Evolutionary conservation across 768 basidiomycete genomes (phyloP).

Genomic region (Russula emetica): DNA sequence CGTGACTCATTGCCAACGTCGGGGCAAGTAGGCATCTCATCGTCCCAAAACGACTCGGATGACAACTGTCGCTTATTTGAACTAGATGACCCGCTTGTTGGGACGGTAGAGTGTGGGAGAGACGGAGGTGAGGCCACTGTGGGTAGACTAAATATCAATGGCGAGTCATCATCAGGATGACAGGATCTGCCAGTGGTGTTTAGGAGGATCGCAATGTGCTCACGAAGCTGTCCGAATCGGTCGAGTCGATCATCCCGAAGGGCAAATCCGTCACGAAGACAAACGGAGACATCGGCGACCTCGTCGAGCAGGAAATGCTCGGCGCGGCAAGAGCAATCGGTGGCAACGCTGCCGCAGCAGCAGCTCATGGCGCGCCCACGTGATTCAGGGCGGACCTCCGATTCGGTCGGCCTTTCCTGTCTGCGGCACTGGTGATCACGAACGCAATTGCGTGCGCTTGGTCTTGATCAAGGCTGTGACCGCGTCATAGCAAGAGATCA

Average conservation of each 20-base stretch:
- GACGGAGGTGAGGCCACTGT: conserved; percentile 5
- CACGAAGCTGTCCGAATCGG: conserved; percentile 77
- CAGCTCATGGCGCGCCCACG: conserved; percentile 88
- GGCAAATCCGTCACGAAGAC: conserved; percentile 69
- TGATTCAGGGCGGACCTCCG: conserved; percentile 73
- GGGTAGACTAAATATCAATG: conserved; percentile 50
- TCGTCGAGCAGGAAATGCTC: conserved; percentile 96
- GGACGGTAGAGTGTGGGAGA: too few species aligned
- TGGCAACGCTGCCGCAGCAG: conserved; percentile 85
- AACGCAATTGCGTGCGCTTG: conserved; percentile 87
- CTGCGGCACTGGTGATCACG: conserved; percentile 92
- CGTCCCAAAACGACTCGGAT: conserved; percentile 56
- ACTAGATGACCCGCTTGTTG: background rate
- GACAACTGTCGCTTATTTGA: conserved; percentile 6
- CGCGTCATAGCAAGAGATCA: too few species aligned
- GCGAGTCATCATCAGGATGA: conserved; percentile 50
- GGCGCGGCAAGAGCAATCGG: conserved; percentile 90
- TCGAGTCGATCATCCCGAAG: conserved; percentile 87
- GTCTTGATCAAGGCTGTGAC: conserved; percentile 96
- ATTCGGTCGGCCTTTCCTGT: conserved; percentile 34
- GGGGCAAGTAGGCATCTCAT: conserved; percentile 38
- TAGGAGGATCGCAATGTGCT: conserved; percentile 70
- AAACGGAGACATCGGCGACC: conserved; percentile 91
- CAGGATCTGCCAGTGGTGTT: too few species aligned
- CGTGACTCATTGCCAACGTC: conserved; percentile 35